Conservation (phyloP, 1,284 basidiomycete genomes). For the Entoloma clypeatum region DNA sequence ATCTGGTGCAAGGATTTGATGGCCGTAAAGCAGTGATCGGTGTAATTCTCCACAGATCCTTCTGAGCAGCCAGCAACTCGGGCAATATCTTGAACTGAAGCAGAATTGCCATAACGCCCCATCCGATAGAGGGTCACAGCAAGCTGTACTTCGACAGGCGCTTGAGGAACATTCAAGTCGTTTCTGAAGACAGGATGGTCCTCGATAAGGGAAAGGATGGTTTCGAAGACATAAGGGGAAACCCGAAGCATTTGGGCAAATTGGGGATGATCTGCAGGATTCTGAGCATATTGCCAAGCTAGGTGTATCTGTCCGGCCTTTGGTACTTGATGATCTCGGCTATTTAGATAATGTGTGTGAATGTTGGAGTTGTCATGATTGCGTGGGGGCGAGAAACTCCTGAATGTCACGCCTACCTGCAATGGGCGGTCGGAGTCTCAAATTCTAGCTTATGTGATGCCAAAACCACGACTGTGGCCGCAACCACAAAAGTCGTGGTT, state of each 20-base stretch:
- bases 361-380: no score
- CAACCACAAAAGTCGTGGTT: no score
- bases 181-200: conserved; percentile 26
- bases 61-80: conserved; percentile 26
- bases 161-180: conserved; percentile 27
- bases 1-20: conserved; percentile 28
- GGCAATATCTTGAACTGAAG: conserved; percentile 27
- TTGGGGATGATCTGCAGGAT: conserved; percentile 1
- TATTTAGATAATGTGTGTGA: conserved; percentile 1
- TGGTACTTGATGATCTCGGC: not conserved
- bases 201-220: no score
- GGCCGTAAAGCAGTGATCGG: conserved; percentile 27
- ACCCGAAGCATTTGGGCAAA: not conserved
- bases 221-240: no score
- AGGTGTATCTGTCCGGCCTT: conserved; percentile 5
- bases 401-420: conserved; percentile 1
- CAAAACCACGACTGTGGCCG: no score
- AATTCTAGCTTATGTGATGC: no score
- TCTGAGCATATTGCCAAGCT: conserved; percentile 5
- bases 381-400: no score
- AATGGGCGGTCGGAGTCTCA: no score
- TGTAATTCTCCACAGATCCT: conserved; percentile 30
- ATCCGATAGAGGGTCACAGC: conserved; percentile 31
- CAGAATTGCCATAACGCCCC: conserved; percentile 30
- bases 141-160: conserved; percentile 34